Evolutionary conservation across 768 basidiomycete genomes (phyloP).

Genomic region (Mycena venus): DNA sequence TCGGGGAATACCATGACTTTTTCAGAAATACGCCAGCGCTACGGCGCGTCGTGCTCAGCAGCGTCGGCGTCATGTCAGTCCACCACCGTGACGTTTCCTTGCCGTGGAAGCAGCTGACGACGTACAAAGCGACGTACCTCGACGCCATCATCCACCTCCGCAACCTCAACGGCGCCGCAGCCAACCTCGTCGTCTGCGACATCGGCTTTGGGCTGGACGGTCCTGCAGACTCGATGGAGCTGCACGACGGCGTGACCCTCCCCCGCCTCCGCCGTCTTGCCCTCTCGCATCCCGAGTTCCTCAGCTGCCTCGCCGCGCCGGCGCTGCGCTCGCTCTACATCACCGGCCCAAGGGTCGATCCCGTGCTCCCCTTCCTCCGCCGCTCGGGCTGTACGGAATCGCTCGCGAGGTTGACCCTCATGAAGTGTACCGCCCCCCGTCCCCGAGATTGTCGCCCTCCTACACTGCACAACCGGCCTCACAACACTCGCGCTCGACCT

Average conservation of each 20-base stretch:
- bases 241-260: neutral
- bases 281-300: neutral
- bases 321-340: neutral
- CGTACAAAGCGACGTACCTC: conserved; percentile 1
- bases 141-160: neutral
- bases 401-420: neutral
- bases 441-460: neutral
- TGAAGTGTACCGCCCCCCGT: neutral
- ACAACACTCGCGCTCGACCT: neutral
- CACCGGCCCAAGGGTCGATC: neutral
- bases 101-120: neutral
- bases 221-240: too few species aligned
- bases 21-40: neutral
- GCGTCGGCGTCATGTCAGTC: neutral
- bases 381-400: neutral
- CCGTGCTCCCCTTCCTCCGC: neutral
- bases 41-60: neutral
- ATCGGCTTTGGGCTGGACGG: neutral
- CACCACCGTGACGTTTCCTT: neutral
- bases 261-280: neutral
- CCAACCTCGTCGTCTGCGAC: neutral
- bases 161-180: neutral
- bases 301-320: neutral
- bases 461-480: neutral
- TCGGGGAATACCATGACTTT: neutral